These are phyloP conservation scores for Penicillium fuscoglaucum DNA, from an alignment of 2,329 filamentous ascomycete genomes.

Conservation along the genomic window DNA sequence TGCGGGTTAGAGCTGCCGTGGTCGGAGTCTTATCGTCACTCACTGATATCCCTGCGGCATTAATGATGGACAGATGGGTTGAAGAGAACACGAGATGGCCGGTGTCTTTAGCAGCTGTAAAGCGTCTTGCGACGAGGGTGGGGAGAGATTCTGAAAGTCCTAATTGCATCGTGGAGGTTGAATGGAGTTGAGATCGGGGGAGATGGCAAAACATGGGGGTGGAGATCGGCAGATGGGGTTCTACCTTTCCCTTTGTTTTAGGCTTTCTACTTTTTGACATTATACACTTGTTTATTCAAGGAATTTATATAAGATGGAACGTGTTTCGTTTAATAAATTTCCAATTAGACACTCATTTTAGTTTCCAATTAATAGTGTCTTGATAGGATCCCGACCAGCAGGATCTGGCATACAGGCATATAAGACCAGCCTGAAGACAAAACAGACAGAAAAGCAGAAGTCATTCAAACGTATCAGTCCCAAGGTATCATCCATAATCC, in stretches of 20 bases:
- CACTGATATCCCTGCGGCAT: slow-evolving; percentile 38
- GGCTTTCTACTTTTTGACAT: not conserved
- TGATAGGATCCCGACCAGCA: slow-evolving; percentile 10
- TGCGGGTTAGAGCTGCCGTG: slow-evolving; percentile 1
- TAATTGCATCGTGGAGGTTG: slow-evolving; percentile 35
- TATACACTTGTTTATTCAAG: not conserved
- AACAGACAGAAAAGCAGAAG: slow-evolving; percentile 6
- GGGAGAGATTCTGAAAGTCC: slow-evolving; percentile 39
- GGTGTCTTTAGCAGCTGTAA: slow-evolving; percentile 38
- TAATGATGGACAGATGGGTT: slow-evolving; percentile 42
- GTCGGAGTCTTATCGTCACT: slow-evolving; percentile 4
- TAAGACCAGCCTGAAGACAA: not conserved
- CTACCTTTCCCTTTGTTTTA: not conserved
- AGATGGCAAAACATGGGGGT: slow-evolving; percentile 11
- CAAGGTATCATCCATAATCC: slow-evolving; percentile 24
- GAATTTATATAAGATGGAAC: not conserved
- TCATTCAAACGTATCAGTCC: slow-evolving; percentile 13
- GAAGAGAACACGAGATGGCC: slow-evolving; percentile 42
- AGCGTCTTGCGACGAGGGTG: slow-evolving; percentile 39
- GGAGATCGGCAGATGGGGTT: not conserved
- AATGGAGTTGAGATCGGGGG: slow-evolving; percentile 1
- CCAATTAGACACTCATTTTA: not conserved
- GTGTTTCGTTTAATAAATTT: not conserved
- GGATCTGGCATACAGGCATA: not conserved
- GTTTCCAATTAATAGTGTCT: slow-evolving; percentile 1